Conservation (phyloP, 2,329 filamentous ascomycete genomes). For the Fusarium keratoplasticum region DNA sequence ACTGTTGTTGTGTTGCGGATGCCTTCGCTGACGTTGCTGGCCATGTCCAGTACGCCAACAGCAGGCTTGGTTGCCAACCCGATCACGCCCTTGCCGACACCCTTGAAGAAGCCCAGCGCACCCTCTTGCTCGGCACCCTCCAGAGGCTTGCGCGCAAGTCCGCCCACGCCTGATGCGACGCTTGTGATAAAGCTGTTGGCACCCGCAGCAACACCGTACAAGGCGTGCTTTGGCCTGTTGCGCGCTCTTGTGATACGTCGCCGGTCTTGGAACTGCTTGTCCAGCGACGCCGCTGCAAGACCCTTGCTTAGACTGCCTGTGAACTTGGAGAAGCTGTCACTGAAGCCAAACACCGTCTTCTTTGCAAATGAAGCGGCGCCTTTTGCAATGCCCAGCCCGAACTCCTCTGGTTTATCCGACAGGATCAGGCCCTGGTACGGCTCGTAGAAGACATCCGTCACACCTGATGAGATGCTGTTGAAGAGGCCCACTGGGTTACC, state of each 20-base stretch:
- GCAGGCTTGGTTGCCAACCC: constrained; percentile 97
- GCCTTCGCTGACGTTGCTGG: constrained; percentile 95
- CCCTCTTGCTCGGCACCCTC: constrained; percentile 97
- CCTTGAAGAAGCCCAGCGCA: constrained; percentile 94
- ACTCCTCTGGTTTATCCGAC: constrained; percentile 93
- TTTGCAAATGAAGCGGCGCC: constrained; percentile 97
- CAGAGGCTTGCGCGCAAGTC: constrained; percentile 90
- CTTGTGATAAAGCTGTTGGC: constrained; percentile 95
- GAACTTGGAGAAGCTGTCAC: constrained; percentile 96
- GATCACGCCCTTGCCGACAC: constrained; percentile 92
- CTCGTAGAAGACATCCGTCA: constrained; percentile 99
- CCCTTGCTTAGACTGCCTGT: constrained; percentile 98
- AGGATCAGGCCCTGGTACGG: constrained; percentile 98
- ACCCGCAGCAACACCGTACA: constrained; percentile 95
- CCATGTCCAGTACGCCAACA: constrained; percentile 95
- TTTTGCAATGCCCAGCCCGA: constrained; percentile 95
- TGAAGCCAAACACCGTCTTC: constrained; percentile 97
- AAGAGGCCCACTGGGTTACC: constrained; percentile 98
- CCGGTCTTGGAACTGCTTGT: constrained; percentile 98
- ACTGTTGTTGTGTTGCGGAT: constrained; percentile 99
- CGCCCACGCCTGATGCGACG: constrained; percentile 92
- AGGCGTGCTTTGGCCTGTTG: constrained; percentile 95
- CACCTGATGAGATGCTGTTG: constrained; percentile 97
- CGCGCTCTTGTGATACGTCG: constrained; percentile 92
- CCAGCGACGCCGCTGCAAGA: constrained; percentile 91